phyloP scores from a whole-genome alignment of 2,329 filamentous ascomycete species.

The Aspergillus ruber region DNA sequence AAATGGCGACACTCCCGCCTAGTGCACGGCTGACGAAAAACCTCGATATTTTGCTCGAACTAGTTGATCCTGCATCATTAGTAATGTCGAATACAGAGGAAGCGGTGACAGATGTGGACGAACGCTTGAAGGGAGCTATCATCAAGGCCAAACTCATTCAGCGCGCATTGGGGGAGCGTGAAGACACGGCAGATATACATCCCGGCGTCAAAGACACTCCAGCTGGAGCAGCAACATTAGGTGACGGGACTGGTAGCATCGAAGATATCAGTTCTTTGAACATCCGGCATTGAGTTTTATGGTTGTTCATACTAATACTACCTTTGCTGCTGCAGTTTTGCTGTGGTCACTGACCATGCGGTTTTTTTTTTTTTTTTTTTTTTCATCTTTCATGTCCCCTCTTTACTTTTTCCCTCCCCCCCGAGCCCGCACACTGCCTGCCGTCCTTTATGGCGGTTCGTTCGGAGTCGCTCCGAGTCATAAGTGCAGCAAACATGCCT shows the following conservation, averaged over 20 bases:
- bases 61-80: slow-evolving; percentile 72
- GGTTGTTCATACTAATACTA: neutral
- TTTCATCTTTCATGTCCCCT: neutral
- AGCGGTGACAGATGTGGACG: slow-evolving; percentile 84
- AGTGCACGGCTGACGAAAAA: slow-evolving; percentile 71
- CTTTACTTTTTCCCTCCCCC: neutral
- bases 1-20: slow-evolving; percentile 42
- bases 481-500: neutral
- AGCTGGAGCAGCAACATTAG: slow-evolving; percentile 11
- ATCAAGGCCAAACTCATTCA: slow-evolving; percentile 83
- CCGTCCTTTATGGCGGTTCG: neutral
- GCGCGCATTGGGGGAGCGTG: slow-evolving; percentile 53
- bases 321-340: neutral
- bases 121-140: slow-evolving; percentile 73
- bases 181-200: slow-evolving; percentile 22
- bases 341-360: neutral
- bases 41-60: slow-evolving; percentile 63
- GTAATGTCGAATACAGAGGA: slow-evolving; percentile 81
- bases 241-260: slow-evolving; percentile 39
- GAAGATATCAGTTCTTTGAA: slow-evolving; percentile 42
- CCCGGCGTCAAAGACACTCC: slow-evolving; percentile 22
- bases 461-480: neutral
- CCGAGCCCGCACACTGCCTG: neutral
- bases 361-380: neutral
- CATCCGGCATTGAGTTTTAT: slow-evolving; percentile 27